Conservation (phyloP, 2,329 filamentous ascomycete genomes). For the Capronia coronata region DNA sequence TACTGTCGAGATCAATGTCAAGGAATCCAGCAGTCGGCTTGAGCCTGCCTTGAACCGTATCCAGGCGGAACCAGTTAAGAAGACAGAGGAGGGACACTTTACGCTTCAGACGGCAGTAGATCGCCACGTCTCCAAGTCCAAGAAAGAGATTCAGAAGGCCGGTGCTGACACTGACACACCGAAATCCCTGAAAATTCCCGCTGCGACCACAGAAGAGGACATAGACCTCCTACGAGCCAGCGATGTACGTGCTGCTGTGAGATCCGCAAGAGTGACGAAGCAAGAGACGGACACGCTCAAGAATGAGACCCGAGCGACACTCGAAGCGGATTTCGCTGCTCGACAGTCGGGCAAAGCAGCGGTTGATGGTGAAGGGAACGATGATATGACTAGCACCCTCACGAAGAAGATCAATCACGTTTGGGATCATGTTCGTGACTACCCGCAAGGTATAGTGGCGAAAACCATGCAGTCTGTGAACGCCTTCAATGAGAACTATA, state of each 20-base stretch:
- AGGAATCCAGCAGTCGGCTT: slow-evolving; percentile 4
- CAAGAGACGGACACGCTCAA: slow-evolving; percentile 25
- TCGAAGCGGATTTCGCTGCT: slow-evolving; percentile 27
- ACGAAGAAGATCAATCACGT: slow-evolving; percentile 16
- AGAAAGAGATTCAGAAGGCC: neutral
- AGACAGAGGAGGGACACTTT: neutral
- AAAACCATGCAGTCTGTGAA: slow-evolving; percentile 25
- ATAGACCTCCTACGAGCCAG: slow-evolving; percentile 34
- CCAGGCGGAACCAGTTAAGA: neutral
- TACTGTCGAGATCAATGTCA: neutral
- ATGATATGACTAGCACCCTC: slow-evolving; percentile 10
- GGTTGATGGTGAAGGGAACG: neutral
- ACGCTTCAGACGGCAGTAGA: slow-evolving; percentile 14
- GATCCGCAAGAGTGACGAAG: slow-evolving; percentile 23
- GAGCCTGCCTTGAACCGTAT: slow-evolving; percentile 23
- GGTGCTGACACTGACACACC: neutral
- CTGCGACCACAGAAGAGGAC: slow-evolving; percentile 24
- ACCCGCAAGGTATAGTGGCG: slow-evolving; percentile 27
- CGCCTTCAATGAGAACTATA: slow-evolving; percentile 18
- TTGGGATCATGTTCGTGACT: slow-evolving; percentile 23
- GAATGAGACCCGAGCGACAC: slow-evolving; percentile 18
- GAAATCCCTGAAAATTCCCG: neutral
- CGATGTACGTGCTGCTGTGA: slow-evolving; percentile 34
- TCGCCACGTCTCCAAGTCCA: slow-evolving; percentile 8
- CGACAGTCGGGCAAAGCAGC: slow-evolving; percentile 16